phyloP scores from a whole-genome alignment of 306 rosid species.

The Canavalia ensiformis region DNA sequence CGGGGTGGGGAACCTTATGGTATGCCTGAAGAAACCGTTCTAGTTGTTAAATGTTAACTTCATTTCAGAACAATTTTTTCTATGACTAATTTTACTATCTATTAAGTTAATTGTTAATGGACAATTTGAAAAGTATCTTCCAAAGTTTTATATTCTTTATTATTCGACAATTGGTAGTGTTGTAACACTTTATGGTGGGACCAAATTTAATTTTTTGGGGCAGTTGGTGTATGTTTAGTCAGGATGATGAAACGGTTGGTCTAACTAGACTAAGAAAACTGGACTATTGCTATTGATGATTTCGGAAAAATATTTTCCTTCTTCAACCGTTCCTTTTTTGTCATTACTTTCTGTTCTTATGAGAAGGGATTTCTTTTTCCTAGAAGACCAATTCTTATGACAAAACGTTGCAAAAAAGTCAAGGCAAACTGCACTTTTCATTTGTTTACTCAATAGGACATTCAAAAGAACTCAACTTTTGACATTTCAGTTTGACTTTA shows the following conservation, averaged over 20 bases:
- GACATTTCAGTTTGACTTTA: slow-evolving; percentile 25
- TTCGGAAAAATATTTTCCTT: background rate
- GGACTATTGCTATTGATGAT: slow-evolving; percentile 20
- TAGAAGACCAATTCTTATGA: background rate
- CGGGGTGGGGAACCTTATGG: slow-evolving; percentile 83
- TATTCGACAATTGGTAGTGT: slow-evolving; percentile 45
- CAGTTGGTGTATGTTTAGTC: slow-evolving; percentile 35
- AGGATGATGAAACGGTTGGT: slow-evolving; percentile 40
- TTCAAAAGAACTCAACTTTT: background rate
- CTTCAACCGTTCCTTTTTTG: background rate
- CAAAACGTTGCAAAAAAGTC: slow-evolving; percentile 4
- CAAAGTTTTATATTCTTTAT: slow-evolving; percentile 2
- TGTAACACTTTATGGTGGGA: slow-evolving; percentile 20
- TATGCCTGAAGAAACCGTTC: slow-evolving; percentile 44
- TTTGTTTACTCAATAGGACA: background rate
- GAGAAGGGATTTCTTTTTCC: too few species aligned
- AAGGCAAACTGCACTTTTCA: slow-evolving; percentile 14
- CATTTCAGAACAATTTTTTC: slow-evolving; percentile 7
- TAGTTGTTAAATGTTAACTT: slow-evolving; percentile 14
- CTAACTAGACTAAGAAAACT: slow-evolving; percentile 43
- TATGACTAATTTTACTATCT: background rate
- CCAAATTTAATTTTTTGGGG: slow-evolving; percentile 7
- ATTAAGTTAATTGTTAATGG: background rate
- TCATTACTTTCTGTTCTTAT: slow-evolving; percentile 2
- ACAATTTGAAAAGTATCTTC: slow-evolving; percentile 34